These are phyloP conservation scores for Remersonia thermophila DNA, from an alignment of 2,329 filamentous ascomycete genomes.

Conservation along the genomic window DNA sequence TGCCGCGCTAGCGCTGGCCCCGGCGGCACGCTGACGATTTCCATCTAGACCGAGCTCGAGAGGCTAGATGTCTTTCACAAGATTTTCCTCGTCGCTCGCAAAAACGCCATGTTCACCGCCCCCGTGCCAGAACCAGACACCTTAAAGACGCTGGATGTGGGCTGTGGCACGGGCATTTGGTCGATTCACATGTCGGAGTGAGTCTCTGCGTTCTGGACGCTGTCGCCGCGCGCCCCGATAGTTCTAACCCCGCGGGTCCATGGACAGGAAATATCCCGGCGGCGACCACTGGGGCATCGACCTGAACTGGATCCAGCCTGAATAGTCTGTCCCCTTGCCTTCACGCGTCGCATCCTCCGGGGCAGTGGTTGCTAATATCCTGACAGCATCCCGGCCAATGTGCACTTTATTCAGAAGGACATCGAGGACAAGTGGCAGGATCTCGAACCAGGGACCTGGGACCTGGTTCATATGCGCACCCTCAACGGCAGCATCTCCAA, in stretches of 20 bases:
- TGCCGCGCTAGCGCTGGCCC: too few relatives aligned
- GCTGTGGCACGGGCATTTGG: conserved; percentile 87
- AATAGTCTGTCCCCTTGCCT: conserved; percentile 32
- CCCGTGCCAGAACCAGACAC: conserved; percentile 20
- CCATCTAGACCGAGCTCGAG: conserved; percentile 56
- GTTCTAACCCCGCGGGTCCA: neutral
- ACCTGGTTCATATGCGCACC: conserved; percentile 74
- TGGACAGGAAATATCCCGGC: conserved; percentile 25
- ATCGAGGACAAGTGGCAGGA: conserved; percentile 62
- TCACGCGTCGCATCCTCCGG: neutral
- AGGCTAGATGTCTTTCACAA: conserved; percentile 75
- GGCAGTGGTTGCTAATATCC: conserved; percentile 3
- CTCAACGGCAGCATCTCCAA: conserved; percentile 64
- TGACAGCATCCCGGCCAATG: conserved; percentile 57
- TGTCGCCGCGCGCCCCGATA: too few relatives aligned
- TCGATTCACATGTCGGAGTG: conserved; percentile 73
- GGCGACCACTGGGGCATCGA: conserved; percentile 51
- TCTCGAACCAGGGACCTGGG: conserved; percentile 46
- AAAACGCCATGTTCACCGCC: conserved; percentile 24
- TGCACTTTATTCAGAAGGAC: conserved; percentile 59
- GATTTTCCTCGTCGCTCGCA: conserved; percentile 54
- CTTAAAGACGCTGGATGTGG: conserved; percentile 48
- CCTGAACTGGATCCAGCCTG: conserved; percentile 48
- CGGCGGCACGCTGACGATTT: conserved; percentile 9
- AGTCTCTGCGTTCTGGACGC: conserved; percentile 20